These are phyloP conservation scores for Yarrowia sp. DNA, from an alignment of 805 yeast species.

Conservation along the genomic window DNA sequence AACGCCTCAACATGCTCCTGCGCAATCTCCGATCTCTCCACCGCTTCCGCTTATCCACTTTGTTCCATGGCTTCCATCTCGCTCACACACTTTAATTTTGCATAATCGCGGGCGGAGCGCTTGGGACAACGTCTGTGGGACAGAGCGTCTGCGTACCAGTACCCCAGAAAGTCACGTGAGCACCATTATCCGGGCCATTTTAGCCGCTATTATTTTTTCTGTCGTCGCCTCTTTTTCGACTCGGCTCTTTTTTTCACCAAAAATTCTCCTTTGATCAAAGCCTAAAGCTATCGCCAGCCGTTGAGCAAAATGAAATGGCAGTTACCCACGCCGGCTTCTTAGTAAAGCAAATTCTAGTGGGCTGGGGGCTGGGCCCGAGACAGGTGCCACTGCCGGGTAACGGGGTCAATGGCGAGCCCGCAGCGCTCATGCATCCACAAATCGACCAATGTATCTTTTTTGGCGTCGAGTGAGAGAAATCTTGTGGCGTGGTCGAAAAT, in stretches of 20 bases:
- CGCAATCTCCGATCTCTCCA: too few species aligned
- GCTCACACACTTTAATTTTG: constrained; percentile 6
- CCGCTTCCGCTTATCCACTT: neutral
- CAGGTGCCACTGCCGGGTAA: neutral
- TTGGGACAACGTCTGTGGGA: neutral
- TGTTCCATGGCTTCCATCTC: constrained; percentile 19
- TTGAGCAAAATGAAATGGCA: too few species aligned
- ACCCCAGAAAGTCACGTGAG: too few species aligned
- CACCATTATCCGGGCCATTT: too few species aligned
- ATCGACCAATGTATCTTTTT: constrained; percentile 6
- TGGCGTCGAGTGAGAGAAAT: neutral
- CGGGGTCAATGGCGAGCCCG: neutral
- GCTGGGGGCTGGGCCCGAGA: constrained; percentile 1
- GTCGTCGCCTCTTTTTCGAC: too few species aligned
- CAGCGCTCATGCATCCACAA: neutral
- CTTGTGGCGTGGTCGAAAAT: neutral
- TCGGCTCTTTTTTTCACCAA: neutral
- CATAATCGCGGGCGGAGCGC: constrained; percentile 21
- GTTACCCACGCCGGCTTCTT: neutral
- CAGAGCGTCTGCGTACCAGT: too few species aligned
- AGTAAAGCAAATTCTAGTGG: neutral
- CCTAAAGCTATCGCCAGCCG: too few species aligned
- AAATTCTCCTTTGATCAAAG: too few species aligned
- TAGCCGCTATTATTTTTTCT: too few species aligned
- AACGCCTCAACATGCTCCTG: too few species aligned